Base-by-base conservation (phyloP, 768 basidiomycete genomes). In the Amyloporia xantha region DNA sequence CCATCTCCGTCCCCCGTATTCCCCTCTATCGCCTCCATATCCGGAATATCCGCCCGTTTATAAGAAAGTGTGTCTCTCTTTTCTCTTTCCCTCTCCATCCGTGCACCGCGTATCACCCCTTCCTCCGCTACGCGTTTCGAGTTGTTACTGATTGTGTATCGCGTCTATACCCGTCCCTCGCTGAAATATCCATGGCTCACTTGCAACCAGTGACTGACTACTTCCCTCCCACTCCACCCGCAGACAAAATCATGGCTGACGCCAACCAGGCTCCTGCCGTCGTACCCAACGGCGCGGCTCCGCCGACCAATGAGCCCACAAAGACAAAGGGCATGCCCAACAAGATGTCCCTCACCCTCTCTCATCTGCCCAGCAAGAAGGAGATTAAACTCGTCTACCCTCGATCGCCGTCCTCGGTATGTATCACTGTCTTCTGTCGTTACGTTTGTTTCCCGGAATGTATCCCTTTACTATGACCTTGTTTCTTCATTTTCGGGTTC, bases 311-410 rank as follows among this genome's bases (percentile, higher is more conserved):
- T 27, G 48, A 41, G 20, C 47, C 58, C 3, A 53, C 60, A 5
- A 48, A 49, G 21, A 53, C 52, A 13, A 54, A 56, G 35, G 52
- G 54, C 28, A 54, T 60, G 1, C 81, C 82, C 1, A 72, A 79
- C 11, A 75, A 76, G 41, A 81, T 88, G 47, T 82, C 83, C 41
- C 77, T 88, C 25, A 81, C 81, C 44, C 78, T 88, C 24, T 86
- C 83, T 1, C 83, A 88, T 63, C 68, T 88, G 24, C 86, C 86
- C 0, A 77, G 76, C 54, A 86, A 86, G 67, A 83, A 78, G 59
- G 72, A 83, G 46, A 82, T 87, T 57, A 81, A 79, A 55, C 78
- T 82, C 0, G 74, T 79, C 13, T 87, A 82, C 78, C 86, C 86
- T 2, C 73, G 84, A 19, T 85, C 86, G 0, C 86, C 86, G 2